Evolutionary conservation across 192 early-diverging fungal genomes (phyloP).

Genomic region (Podila epigama): DNA sequence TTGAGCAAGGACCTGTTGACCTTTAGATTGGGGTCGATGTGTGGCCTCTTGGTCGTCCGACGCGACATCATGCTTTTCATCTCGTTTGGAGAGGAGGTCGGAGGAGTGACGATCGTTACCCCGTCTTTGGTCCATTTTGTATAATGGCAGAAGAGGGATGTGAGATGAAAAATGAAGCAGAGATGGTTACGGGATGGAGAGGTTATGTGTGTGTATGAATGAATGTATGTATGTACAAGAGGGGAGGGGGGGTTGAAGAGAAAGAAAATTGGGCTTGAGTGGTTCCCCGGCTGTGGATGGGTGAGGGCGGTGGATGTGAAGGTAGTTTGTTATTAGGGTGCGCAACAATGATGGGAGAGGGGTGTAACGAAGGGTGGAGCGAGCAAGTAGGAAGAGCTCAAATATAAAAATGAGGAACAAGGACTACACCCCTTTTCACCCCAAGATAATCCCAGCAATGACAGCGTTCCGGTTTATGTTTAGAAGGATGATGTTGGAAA

Average conservation of each 20-base stretch:
- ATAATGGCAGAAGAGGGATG: no score
- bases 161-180: not conserved
- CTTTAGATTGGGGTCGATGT: not conserved
- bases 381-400: slow-evolving; percentile 1
- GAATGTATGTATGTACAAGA: not conserved
- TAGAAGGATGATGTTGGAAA: no score
- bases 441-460: no score
- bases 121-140: no score
- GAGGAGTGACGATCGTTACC: no score
- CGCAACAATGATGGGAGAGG: no score
- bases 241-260: not conserved
- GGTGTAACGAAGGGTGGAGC: not conserved
- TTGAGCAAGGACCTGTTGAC: slow-evolving; percentile 5
- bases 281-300: no score
- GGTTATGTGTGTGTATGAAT: not conserved
- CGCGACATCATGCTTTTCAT: not conserved
- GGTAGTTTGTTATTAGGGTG: no score
- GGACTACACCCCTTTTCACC: no score
- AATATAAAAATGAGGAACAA: no score
- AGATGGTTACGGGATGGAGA: not conserved
- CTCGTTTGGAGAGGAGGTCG: not conserved
- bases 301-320: no score
- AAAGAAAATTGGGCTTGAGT: not conserved
- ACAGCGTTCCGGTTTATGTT: no score
- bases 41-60: not conserved